Percentiles rank a stretch among this genome's conserved stretches.
These are phyloP conservation scores for Trichoderma asperelloides DNA, from an alignment of 495 filamentous ascomycete species.

Conservation along the genomic window DNA sequence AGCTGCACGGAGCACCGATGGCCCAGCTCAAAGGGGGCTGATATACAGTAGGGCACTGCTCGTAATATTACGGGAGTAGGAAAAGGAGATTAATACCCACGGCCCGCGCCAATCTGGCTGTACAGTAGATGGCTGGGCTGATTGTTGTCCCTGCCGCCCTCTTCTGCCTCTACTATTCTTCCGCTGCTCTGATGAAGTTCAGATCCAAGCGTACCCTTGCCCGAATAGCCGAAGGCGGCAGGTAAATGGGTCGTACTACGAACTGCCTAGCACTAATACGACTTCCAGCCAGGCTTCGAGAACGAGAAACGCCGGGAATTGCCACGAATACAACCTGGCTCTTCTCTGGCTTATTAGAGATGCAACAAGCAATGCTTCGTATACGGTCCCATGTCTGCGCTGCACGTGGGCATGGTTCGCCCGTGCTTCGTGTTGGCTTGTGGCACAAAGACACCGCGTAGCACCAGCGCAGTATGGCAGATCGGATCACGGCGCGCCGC, in stretches of 20 bases:
- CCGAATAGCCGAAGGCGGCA: not conserved
- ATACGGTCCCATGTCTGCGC: not conserved
- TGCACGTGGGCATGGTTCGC: no score
- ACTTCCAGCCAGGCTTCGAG: not conserved
- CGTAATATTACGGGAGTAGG: not conserved
- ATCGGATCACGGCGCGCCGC: not conserved
- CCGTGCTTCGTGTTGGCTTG: no score
- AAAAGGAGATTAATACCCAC: conserved; percentile 1
- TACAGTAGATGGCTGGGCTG: not conserved
- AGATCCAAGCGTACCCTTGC: not conserved
- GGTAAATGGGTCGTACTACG: no score
- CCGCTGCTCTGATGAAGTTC: not conserved
- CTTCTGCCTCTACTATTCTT: not conserved
- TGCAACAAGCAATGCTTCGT: not conserved
- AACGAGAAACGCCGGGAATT: not conserved
- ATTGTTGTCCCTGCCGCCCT: no score
- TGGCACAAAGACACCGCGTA: not conserved
- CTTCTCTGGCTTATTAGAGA: not conserved
- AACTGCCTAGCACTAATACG: no score
- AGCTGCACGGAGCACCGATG: not conserved
- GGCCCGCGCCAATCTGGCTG: not conserved
- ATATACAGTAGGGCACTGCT: not conserved
- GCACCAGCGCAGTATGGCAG: not conserved
- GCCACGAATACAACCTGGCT: not conserved
- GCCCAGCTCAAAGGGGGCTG: not conserved